phyloP scores from a whole-genome alignment of 176 grass and related monocot genomes.

The Oryza punctata region DNA sequence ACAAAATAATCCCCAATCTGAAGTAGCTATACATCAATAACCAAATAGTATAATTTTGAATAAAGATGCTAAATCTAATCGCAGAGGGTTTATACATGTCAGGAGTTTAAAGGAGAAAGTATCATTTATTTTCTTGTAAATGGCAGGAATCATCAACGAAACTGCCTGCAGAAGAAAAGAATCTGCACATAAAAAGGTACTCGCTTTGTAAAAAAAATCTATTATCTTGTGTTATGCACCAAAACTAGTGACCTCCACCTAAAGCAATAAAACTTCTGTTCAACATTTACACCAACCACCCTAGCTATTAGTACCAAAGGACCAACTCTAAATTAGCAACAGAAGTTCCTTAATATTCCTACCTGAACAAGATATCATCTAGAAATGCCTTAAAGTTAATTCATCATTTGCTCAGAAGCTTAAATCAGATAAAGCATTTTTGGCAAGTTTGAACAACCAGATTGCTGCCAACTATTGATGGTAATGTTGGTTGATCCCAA shows the following conservation, averaged over 20 bases:
- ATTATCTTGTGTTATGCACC: background rate
- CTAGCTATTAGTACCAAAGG: background rate
- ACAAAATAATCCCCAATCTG: background rate
- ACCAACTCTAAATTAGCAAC: background rate
- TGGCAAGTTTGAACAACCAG: background rate
- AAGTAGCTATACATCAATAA: background rate
- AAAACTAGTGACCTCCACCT: background rate
- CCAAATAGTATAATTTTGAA: background rate
- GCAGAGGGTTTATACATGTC: background rate
- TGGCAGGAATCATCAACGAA: slow-evolving; percentile 11
- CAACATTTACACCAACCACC: background rate
- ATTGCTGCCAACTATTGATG: background rate
- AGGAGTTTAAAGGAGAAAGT: slow-evolving; percentile 9
- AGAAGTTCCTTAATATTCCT: background rate
- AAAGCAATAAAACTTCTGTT: background rate
- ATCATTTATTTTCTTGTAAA: background rate
- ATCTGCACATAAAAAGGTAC: background rate
- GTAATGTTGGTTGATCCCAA: background rate
- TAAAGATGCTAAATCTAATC: background rate
- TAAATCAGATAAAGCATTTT: background rate
- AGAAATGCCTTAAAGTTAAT: background rate
- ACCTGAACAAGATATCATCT: background rate
- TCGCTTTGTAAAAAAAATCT: background rate
- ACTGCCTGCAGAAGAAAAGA: slow-evolving; percentile 32
- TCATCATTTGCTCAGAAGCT: background rate